Evolutionary conservation across 1,284 basidiomycete genomes (phyloP).

Genomic region (Marasmius fiardii): DNA sequence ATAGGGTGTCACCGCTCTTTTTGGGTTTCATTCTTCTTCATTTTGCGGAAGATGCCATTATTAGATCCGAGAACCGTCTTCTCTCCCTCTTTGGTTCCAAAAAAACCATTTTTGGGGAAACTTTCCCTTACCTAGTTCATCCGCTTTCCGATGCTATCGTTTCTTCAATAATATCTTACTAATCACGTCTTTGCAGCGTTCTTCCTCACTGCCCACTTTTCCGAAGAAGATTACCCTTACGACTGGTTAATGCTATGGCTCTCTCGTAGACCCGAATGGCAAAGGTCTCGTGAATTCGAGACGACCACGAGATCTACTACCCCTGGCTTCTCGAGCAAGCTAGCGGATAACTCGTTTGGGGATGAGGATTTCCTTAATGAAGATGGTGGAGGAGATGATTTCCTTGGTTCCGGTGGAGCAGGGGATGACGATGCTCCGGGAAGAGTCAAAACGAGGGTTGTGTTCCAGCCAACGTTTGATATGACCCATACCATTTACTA

Average conservation of each 20-base stretch:
- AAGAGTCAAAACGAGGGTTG: slow-evolving; percentile 71
- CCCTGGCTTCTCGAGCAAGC: slow-evolving; percentile 45
- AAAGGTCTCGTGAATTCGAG: slow-evolving; percentile 80
- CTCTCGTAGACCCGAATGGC: slow-evolving; percentile 76
- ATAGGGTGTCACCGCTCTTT: too few relatives aligned
- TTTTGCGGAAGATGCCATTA: too few relatives aligned
- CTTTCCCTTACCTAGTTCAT: too few relatives aligned
- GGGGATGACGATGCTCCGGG: slow-evolving; percentile 38
- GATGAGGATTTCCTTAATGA: slow-evolving; percentile 58
- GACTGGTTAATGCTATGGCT: slow-evolving; percentile 85
- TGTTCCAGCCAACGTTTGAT: slow-evolving; percentile 81
- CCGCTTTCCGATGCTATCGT: not conserved
- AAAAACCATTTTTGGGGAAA: too few relatives aligned
- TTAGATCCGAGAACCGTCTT: too few relatives aligned
- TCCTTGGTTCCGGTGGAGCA: not conserved
- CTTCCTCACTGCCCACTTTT: slow-evolving; percentile 83
- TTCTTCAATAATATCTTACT: not conserved
- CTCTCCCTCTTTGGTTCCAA: too few relatives aligned
- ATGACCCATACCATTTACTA: slow-evolving; percentile 83
- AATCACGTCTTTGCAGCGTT: slow-evolving; percentile 48
- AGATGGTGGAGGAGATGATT: slow-evolving; percentile 24
- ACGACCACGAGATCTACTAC: slow-evolving; percentile 69
- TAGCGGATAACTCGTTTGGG: slow-evolving; percentile 55
- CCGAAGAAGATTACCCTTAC: slow-evolving; percentile 80
- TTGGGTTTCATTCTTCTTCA: too few relatives aligned